phyloP scores from a whole-genome alignment of 192 early-diverging fungal species.

The Entophlyctis luteolus region DNA sequence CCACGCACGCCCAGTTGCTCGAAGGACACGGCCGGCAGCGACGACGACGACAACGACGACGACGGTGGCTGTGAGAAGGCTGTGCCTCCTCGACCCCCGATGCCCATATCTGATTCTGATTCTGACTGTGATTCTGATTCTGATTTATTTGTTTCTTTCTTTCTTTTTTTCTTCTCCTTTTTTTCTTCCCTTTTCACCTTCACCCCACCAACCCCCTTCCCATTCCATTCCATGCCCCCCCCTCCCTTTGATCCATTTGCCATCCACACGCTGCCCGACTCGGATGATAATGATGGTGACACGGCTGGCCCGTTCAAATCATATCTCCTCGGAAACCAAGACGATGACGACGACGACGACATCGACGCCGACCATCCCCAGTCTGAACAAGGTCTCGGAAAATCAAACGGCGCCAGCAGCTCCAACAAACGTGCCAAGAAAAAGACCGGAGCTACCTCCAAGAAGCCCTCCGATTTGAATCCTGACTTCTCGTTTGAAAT shows the following conservation, averaged over 20 bases:
- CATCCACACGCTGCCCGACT: slow-evolving; percentile 36
- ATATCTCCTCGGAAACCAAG: not conserved
- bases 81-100: too few relatives aligned
- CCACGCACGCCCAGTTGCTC: too few relatives aligned
- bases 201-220: not conserved
- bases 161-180: too few relatives aligned
- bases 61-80: too few relatives aligned
- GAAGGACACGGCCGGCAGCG: too few relatives aligned
- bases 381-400: too few relatives aligned
- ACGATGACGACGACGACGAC: slow-evolving; percentile 14
- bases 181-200: not conserved
- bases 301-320: slow-evolving; percentile 9
- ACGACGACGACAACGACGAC: too few relatives aligned
- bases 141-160: too few relatives aligned
- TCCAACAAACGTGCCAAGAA: not conserved
- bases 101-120: too few relatives aligned
- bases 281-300: slow-evolving; percentile 34
- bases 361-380: slow-evolving; percentile 19
- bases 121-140: too few relatives aligned
- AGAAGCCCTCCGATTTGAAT: slow-evolving; percentile 55
- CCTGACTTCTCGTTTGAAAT: slow-evolving; percentile 74
- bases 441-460: not conserved
- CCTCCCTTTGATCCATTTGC: slow-evolving; percentile 38
- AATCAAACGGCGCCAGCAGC: not conserved
- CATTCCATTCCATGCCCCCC: not conserved